phyloP scores from a whole-genome alignment of 768 basidiomycete species.

The Dentipellis fragilis region DNA sequence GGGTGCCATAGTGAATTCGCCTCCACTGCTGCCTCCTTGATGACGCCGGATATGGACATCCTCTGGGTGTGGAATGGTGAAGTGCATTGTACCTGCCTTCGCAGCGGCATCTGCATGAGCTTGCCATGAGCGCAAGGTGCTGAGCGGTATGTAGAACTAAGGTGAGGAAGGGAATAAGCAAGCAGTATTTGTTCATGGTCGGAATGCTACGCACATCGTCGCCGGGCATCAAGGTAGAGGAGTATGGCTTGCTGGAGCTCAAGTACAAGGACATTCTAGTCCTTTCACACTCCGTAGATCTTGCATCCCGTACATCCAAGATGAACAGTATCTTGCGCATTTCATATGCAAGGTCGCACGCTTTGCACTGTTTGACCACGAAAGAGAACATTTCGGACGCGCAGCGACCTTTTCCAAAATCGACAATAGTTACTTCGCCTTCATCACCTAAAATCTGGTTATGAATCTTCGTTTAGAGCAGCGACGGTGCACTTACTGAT shows the following conservation, averaged over 20 bases:
- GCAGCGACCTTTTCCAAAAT: constrained; percentile 36
- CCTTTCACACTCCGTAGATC: constrained; percentile 12
- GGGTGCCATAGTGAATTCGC: too few relatives aligned
- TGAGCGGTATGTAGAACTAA: constrained; percentile 6
- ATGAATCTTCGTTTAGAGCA: neutral
- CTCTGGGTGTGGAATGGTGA: neutral
- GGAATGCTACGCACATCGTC: neutral
- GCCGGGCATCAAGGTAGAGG: neutral
- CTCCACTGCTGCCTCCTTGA: too few relatives aligned
- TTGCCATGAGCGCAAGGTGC: constrained; percentile 9
- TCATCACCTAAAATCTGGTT: constrained; percentile 26
- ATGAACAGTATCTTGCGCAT: constrained; percentile 48
- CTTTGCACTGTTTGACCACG: constrained; percentile 25
- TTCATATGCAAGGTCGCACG: constrained; percentile 36
- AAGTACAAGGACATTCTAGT: neutral
- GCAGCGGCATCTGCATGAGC: constrained; percentile 7
- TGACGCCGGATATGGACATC: neutral
- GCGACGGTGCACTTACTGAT: constrained; percentile 20
- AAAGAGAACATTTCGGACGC: constrained; percentile 19
- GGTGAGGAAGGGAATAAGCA: neutral
- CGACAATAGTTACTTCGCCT: constrained; percentile 31
- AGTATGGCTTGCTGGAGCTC: neutral
- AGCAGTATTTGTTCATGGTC: too few relatives aligned
- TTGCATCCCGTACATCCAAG: constrained; percentile 34
- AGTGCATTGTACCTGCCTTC: neutral